Percentiles rank a stretch among this genome's conserved stretches.
These are phyloP conservation scores for Aspergillus hancockii DNA, from an alignment of 495 filamentous ascomycete genomes.

Conservation along the genomic window DNA sequence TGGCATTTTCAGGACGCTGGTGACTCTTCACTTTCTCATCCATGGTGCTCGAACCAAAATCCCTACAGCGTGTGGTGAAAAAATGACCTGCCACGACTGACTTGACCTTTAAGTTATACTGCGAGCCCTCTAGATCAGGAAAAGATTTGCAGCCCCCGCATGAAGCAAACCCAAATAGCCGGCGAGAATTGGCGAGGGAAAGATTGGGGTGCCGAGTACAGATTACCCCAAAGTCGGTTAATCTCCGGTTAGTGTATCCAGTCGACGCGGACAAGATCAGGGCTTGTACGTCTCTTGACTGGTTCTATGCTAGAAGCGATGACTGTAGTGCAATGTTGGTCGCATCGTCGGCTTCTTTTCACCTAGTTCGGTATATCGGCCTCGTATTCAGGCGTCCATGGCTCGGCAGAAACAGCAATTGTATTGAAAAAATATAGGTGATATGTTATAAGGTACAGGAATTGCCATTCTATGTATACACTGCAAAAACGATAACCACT, in stretches of 20 bases:
- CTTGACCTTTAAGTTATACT: not conserved
- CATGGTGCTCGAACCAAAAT: conserved; percentile 10
- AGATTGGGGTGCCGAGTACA: conserved; percentile 1
- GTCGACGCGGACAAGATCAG: not conserved
- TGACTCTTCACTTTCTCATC: conserved; percentile 8
- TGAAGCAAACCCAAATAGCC: conserved; percentile 9
- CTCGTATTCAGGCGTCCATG: no score
- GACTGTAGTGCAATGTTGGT: not conserved
- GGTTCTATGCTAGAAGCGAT: not conserved
- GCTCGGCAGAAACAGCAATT: not conserved
- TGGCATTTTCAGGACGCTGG: conserved; percentile 3
- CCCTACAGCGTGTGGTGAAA: not conserved
- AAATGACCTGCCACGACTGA: not conserved
- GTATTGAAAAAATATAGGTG: not conserved
- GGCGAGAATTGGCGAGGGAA: conserved; percentile 10
- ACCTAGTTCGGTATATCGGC: not conserved
- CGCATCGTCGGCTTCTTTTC: not conserved
- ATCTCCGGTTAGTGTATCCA: conserved; percentile 11
- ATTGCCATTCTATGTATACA: no score
- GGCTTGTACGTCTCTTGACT: not conserved
- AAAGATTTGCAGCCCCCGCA: conserved; percentile 13
- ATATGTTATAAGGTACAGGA: not conserved
- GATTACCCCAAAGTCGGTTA: conserved; percentile 18
- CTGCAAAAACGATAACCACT: no score
- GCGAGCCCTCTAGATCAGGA: not conserved